A percentile compares a stretch with the other conserved stretches of the same genome.
Evolutionary conservation across 177 flowering plant genomes (phyloP).

Genomic region (Tripterygium wilfordii): DNA sequence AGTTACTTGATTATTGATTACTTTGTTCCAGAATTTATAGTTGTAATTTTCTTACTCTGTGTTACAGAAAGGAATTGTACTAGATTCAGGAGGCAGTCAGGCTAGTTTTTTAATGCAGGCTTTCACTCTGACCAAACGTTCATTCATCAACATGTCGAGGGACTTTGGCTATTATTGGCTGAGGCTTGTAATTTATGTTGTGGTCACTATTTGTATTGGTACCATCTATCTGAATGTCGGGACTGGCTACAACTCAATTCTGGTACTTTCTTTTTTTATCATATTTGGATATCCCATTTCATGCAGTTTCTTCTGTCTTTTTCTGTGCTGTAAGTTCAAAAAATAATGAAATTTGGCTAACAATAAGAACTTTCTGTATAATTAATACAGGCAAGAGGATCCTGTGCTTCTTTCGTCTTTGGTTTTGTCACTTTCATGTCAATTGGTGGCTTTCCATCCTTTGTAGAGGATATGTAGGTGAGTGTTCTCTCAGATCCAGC

Average conservation of each 20-base stretch:
- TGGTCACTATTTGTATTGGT: conserved; percentile 86
- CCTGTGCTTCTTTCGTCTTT: conserved; percentile 77
- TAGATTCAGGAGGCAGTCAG: conserved; percentile 90
- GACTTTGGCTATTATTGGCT: conserved; percentile 99
- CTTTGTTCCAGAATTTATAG: no score
- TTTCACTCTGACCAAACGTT: conserved; percentile 70
- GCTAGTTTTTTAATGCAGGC: conserved; percentile 94
- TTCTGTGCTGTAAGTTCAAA: no score
- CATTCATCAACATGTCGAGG: conserved; percentile 88
- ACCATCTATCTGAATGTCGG: conserved; percentile 82
- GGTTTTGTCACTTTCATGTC: conserved; percentile 98
- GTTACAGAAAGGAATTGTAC: conserved; percentile 86
- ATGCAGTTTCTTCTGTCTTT: no score
- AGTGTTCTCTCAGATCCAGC: no score
- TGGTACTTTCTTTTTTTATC: conserved; percentile 50
- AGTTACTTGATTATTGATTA: no score
- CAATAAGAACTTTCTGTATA: no score
- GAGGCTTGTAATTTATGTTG: conserved; percentile 75
- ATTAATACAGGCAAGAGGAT: conserved; percentile 75
- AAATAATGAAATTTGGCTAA: no score
- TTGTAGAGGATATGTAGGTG: conserved; percentile 97
- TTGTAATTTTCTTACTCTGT: not conserved
- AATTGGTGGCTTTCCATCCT: conserved; percentile 95
- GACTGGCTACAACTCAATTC: conserved; percentile 68
- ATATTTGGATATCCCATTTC: no score